Percentiles rank a stretch among this genome's conserved stretches.
Conservation (phyloP, 129 eudicot genomes). For the Deinandra increscens region DNA sequence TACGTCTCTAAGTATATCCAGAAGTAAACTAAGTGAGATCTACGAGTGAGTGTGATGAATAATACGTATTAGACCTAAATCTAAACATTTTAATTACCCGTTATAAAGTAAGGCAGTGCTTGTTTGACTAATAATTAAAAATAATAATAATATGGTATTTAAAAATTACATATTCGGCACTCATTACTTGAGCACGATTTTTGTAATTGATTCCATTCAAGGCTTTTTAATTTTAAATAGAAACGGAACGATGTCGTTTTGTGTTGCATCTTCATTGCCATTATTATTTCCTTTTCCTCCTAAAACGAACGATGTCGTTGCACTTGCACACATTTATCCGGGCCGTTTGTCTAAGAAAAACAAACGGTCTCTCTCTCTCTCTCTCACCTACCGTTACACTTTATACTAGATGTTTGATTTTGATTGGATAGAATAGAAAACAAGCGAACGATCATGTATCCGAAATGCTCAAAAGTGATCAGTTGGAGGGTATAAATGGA, state of each 20-base stretch:
- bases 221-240: background rate
- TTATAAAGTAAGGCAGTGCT: no score
- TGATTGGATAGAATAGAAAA: background rate
- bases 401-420: background rate
- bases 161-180: background rate
- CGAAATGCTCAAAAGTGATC: background rate
- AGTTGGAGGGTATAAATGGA: no score
- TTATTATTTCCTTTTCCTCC: background rate
- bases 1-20: no score
- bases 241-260: background rate
- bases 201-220: background rate
- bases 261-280: background rate
- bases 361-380: no score
- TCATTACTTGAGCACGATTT: background rate
- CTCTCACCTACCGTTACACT: slow-evolving; percentile 1
- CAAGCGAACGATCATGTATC: background rate
- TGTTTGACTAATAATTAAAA: background rate
- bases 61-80: no score
- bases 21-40: no score
- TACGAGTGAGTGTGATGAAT: no score
- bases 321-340: background rate
- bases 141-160: background rate
- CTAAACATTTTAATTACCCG: no score
- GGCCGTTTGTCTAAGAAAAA: no score
- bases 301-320: background rate